Base-by-base conservation (phyloP, 768 basidiomycete genomes). In the Boletus rubropictus region DNA sequence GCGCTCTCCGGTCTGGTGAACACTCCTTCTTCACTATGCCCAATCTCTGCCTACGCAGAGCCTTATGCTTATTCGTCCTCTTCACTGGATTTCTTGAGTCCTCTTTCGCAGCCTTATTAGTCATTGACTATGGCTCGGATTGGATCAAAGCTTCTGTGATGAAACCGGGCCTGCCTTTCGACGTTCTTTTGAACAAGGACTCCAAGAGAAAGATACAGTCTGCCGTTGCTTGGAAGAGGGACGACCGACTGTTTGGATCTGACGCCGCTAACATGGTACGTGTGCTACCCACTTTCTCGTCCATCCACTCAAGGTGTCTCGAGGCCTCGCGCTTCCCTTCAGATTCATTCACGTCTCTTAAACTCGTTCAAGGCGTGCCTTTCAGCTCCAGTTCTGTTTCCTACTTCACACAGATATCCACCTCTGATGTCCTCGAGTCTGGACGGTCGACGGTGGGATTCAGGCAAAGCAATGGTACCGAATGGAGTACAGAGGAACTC, bases 91-190 rank as follows among this genome's bases (percentile, higher is more conserved):
- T 60, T 32, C 43, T 64, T 44, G 48, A 64, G 37, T 61, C 71
- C 35, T 69, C 73, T n/a, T 67, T 78, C 34, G 87, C 84, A 18
- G 81, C 93, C 3, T 79, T 98, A 11, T 79, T 99, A 39, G 94
- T 94, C 17, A 89, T 99, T 61, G 96, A 99, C 81, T 97, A 96
- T 79, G 96, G 96, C 63, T 80, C 89, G 15, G 96, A 98, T 70
- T 94, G 84, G 79, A 97, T 94, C 61, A 99, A 97, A 69, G 89
- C 92, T 24, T 94, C 93, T 4, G 72, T 98, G 48, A 86, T 97
- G 77, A 94, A 92, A 61, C 92, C 93, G 1, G 93, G 91, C 37
- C 69, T 89, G 27, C 93, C 95, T 4, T 95, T 99, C 58, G 96
- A 99, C 69, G 89, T 99, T 25, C 76, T 99, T 22, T 74, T 98